Conservation (phyloP, 805 yeast genomes). For the Suhomyces sp. region DNA sequence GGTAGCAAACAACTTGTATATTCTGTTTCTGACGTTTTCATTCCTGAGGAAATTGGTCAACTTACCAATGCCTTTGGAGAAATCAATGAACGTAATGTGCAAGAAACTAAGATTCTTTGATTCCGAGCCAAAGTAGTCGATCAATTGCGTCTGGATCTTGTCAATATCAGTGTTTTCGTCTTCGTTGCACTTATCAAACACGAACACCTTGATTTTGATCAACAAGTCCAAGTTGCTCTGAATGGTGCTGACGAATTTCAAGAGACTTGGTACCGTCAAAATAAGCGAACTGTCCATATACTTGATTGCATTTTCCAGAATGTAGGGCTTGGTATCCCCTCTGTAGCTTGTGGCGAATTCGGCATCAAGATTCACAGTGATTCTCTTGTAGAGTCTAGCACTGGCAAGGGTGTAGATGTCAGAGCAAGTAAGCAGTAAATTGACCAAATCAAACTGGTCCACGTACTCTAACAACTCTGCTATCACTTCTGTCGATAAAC, state of each 20-base stretch:
- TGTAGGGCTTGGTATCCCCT: constrained; percentile 13
- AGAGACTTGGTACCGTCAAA: constrained; percentile 14
- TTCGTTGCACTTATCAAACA: constrained; percentile 32
- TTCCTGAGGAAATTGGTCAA: constrained; percentile 22
- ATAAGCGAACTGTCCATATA: constrained; percentile 31
- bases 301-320: constrained; percentile 26
- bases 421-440: constrained; percentile 20
- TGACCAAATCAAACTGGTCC: constrained; percentile 29
- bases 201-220: constrained; percentile 24
- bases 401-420: constrained; percentile 20
- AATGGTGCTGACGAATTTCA: constrained; percentile 18
- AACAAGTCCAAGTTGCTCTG: constrained; percentile 17
- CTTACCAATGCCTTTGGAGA: constrained; percentile 20
- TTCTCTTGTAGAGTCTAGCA: constrained; percentile 25
- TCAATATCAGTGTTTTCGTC: constrained; percentile 9
- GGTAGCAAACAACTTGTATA: constrained; percentile 31
- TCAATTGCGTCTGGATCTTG: constrained; percentile 20
- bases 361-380: constrained; percentile 28
- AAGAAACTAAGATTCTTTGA: constrained; percentile 25
- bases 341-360: constrained; percentile 23
- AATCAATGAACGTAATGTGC: constrained; percentile 32
- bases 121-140: constrained; percentile 23
- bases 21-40: constrained; percentile 21
- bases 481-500: constrained; percentile 12
- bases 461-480: constrained; percentile 22